Evolutionary conservation across 345 rosid species (phyloP), one percentile per base, ranked within the genome.

Genomic region (Acer campestre): DNA sequence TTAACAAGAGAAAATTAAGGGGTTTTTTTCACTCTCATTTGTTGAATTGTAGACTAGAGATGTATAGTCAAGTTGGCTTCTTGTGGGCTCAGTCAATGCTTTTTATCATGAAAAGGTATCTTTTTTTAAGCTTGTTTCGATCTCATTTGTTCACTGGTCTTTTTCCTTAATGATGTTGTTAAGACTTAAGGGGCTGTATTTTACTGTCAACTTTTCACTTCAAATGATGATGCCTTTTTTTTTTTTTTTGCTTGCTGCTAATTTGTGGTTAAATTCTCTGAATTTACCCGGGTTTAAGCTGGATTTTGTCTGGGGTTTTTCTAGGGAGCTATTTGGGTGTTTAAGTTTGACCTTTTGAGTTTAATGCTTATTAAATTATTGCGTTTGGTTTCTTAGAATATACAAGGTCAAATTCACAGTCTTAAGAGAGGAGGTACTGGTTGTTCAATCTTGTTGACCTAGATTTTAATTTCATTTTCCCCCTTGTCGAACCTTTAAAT

Each of bases 71-170:
- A 79, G 80, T 76, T 80, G 83, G 76, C 87, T 82, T 74, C 40
- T 80, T 84, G 93, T 88, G 91, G 95, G 91, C 88, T 88, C 90
- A 51, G 80, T 78, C 89, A 70, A 73, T 82, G 73, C 80, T 81
- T 85, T 75, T 80, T 4, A 70, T 79, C 68, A 74, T 77, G 68
- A 80, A 82, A 89, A 89, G 95, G 91, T 88, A n/a, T 10, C 62
- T 78, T 73, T 80, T 82, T 82, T 29, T 66, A 66, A 31, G 67
- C 17, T 40, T 56, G 67, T 81, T 79, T 85, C 75, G 73, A 78
- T 82, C 77, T 73, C 70, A 62, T 79, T 79, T 75, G 59, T 20
- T 66, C 53, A 25, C 31, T 17, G 10, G 71, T 67, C 59, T 67
- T 78, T 76, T 77, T 3, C 63, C 81, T 40, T 68, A 69, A 76